Conservation (phyloP, 2,329 filamentous ascomycete species). For the Triangularia verruculosa region DNA sequence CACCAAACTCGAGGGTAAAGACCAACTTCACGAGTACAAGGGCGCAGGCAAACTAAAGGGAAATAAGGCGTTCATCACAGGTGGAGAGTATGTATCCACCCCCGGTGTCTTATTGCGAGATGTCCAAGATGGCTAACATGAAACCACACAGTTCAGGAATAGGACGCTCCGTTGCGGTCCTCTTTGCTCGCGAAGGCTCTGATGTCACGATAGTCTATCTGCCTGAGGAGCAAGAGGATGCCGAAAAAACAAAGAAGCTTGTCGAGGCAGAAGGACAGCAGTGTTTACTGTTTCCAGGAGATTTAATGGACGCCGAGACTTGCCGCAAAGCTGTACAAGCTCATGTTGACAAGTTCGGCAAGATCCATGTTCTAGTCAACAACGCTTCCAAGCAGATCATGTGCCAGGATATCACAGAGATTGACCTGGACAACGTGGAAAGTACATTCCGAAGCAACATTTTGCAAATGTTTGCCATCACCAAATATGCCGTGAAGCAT, state of each 20-base stretch:
- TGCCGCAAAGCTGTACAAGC: conserved; percentile 51
- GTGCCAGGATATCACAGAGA: conserved; percentile 50
- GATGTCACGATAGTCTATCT: conserved; percentile 55
- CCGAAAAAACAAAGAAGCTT: conserved; percentile 49
- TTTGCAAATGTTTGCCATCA: conserved; percentile 57
- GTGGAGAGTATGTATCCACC: conserved; percentile 47
- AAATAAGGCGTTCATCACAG: conserved; percentile 52
- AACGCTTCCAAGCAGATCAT: conserved; percentile 57
- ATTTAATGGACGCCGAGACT: conserved; percentile 48
- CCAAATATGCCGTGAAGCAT: conserved; percentile 54
- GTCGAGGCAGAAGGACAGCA: conserved; percentile 49
- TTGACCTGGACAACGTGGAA: conserved; percentile 53
- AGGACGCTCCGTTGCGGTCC: conserved; percentile 50
- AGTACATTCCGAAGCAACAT: conserved; percentile 57
- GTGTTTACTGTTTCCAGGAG: conserved; percentile 46
- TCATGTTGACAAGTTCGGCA: conserved; percentile 48
- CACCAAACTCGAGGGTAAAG: conserved; percentile 41
- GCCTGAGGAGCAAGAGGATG: conserved; percentile 54
- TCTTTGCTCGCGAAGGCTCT: conserved; percentile 57
- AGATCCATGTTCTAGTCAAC: conserved; percentile 53
- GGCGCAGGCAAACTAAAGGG: conserved; percentile 49
- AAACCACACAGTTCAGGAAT: conserved; percentile 46
- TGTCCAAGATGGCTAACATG: background rate
- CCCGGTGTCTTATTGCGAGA: background rate
- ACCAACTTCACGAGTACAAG: conserved; percentile 37